These are phyloP conservation scores for Flueggea neowawraea DNA, from an alignment of 441 rosid species.

Conservation along the genomic window DNA sequence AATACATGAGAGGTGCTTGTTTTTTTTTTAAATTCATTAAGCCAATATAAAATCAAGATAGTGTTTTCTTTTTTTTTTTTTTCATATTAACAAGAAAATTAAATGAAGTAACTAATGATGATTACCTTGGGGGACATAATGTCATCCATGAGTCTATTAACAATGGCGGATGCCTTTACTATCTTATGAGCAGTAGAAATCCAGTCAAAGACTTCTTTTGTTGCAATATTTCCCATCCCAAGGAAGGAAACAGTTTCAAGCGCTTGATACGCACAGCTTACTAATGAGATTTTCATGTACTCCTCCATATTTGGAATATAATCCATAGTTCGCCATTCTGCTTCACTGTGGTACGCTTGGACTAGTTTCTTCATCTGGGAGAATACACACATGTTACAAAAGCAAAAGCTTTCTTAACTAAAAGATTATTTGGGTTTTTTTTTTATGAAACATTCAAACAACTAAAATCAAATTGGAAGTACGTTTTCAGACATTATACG, in stretches of 20 bases:
- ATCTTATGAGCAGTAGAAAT: conserved; percentile 23
- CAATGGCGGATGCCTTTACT: conserved; percentile 16
- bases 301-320: conserved; percentile 26
- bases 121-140: conserved; percentile 27
- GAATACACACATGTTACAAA: too few species aligned
- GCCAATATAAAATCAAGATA: too few species aligned
- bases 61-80: too few species aligned
- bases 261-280: conserved; percentile 5
- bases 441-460: too few species aligned
- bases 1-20: too few species aligned
- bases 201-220: conserved; percentile 32
- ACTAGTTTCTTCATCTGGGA: too few species aligned
- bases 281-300: conserved; percentile 16
- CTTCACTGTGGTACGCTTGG: conserved; percentile 20
- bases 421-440: too few species aligned
- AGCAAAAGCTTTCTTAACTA: too few species aligned
- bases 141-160: conserved; percentile 33
- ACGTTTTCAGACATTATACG: too few species aligned
- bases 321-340: conserved; percentile 18
- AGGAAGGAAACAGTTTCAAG: conserved; percentile 16
- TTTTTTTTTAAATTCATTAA: too few species aligned
- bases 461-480: too few species aligned
- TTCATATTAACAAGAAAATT: too few species aligned
- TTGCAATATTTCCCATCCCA: conserved; percentile 25
- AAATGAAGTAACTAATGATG: background rate